Percentiles rank a stretch among this genome's conserved stretches.
These are phyloP conservation scores for Inga oerstediana DNA, from an alignment of 306 rosid genomes.

Conservation along the genomic window DNA sequence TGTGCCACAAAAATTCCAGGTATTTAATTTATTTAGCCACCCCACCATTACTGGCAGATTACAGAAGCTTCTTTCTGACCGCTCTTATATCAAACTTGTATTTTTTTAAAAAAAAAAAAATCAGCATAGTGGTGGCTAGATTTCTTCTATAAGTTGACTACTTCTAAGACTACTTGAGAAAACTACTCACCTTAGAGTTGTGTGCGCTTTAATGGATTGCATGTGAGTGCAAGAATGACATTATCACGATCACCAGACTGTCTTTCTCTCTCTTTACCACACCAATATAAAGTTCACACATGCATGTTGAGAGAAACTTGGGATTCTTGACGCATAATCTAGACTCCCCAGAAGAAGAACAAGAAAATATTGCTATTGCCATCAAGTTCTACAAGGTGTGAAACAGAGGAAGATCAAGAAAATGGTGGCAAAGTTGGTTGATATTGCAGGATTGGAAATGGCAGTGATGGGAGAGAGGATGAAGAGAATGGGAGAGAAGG, in stretches of 20 bases:
- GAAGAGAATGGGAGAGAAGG: slow-evolving; percentile 36
- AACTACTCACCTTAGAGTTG: slow-evolving; percentile 31
- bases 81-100: neutral
- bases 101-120: neutral
- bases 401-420: neutral
- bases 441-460: slow-evolving; percentile 47
- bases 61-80: neutral
- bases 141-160: slow-evolving; percentile 38
- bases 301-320: slow-evolving; percentile 33
- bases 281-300: slow-evolving; percentile 36
- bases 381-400: neutral
- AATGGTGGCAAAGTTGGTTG: slow-evolving; percentile 56
- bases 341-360: slow-evolving; percentile 21
- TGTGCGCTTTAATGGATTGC: slow-evolving; percentile 44
- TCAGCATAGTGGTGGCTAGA: neutral
- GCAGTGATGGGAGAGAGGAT: slow-evolving; percentile 29
- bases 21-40: neutral
- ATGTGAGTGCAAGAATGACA: slow-evolving; percentile 51
- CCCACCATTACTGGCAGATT: neutral
- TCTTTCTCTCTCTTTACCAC: neutral
- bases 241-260: slow-evolving; percentile 8
- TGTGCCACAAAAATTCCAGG: neutral
- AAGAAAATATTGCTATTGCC: neutral
- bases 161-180: slow-evolving; percentile 28
- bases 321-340: slow-evolving; percentile 29